These are phyloP conservation scores for Populus alba DNA, from an alignment of 345 rosid species.

Conservation along the genomic window DNA sequence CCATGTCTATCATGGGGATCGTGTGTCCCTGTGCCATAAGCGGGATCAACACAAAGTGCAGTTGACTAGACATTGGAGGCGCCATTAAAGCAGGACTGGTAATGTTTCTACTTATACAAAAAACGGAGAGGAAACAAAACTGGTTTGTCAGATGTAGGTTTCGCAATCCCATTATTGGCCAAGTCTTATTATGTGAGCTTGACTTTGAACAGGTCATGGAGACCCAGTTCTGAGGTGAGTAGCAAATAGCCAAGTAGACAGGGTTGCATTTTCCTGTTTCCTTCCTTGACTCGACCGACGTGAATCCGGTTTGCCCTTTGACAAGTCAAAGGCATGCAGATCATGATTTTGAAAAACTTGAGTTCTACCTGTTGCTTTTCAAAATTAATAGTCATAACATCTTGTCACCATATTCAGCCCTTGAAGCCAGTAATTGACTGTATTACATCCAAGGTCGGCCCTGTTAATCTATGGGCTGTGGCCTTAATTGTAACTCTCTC, in stretches of 20 bases:
- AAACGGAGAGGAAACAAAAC: too few species aligned
- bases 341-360: neutral
- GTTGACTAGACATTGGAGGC: slow-evolving; percentile 28
- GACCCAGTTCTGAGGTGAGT: neutral
- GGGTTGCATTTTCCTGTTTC: too few species aligned
- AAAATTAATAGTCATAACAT: neutral
- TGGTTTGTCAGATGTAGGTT: neutral
- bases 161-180: neutral
- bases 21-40: slow-evolving; percentile 84
- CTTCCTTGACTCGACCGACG: too few species aligned
- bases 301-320: too few species aligned
- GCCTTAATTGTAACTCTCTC: neutral
- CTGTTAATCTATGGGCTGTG: neutral
- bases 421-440: neutral
- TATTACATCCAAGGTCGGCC: neutral
- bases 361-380: neutral
- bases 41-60: slow-evolving; percentile 69
- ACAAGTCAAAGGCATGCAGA: neutral
- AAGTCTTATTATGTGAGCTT: slow-evolving; percentile 4
- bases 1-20: slow-evolving; percentile 76
- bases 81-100: neutral
- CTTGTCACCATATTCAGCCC: neutral
- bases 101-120: neutral
- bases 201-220: neutral
- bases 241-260: too few species aligned